These are phyloP conservation scores for Dalbergia cultrata DNA, from an alignment of 306 rosid species.

Conservation along the genomic window DNA sequence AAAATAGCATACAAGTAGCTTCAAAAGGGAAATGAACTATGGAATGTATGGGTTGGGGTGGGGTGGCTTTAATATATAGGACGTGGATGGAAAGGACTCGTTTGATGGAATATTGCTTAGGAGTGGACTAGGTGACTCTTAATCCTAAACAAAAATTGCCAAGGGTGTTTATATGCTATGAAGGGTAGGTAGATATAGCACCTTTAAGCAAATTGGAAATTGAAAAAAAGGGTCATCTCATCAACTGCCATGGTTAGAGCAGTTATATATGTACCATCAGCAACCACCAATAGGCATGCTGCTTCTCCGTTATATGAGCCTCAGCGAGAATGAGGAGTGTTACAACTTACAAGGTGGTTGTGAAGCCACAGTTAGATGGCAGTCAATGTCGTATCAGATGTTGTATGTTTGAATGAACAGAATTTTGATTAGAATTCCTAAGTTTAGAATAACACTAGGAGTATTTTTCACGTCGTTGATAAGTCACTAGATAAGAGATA, in stretches of 20 bases:
- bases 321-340: neutral
- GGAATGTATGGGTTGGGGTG: neutral
- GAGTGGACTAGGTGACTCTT: neutral
- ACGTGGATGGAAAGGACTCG: neutral
- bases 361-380: neutral
- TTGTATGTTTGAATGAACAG: neutral
- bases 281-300: neutral
- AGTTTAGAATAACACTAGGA: neutral
- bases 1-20: neutral
- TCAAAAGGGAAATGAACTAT: neutral
- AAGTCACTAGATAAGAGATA: too few relatives aligned
- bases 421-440: neutral
- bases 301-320: neutral
- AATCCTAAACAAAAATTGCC: neutral
- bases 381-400: too few relatives aligned
- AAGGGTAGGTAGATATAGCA: neutral
- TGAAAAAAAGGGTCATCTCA: neutral
- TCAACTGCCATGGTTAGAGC: neutral
- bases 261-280: neutral
- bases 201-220: neutral
- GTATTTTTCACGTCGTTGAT: neutral
- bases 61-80: neutral
- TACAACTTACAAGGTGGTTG: neutral
- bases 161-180: neutral
- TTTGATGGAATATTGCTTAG: constrained; percentile 8